Conservation (phyloP, 2,329 filamentous ascomycete species). For the Thelonectria olida region DNA sequence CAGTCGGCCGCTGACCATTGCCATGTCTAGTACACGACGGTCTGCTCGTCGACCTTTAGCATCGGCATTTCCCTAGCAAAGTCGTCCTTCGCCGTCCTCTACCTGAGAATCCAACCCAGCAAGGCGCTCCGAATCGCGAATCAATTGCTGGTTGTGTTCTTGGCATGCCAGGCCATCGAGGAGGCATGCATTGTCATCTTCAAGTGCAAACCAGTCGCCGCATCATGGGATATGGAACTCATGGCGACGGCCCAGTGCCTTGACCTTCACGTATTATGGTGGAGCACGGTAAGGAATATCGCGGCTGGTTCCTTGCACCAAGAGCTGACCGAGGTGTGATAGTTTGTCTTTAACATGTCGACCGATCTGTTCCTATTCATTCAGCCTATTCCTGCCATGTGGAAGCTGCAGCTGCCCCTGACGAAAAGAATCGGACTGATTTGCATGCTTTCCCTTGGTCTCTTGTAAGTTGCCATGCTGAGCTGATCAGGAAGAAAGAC, state of each 20-base stretch:
- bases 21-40: slow-evolving; percentile 25
- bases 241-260: slow-evolving; percentile 34
- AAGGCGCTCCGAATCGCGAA: slow-evolving; percentile 39
- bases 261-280: slow-evolving; percentile 44
- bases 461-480: slow-evolving; percentile 28
- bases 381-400: slow-evolving; percentile 50
- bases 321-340: background rate
- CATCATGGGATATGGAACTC: slow-evolving; percentile 37
- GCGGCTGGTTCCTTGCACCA: too few species aligned
- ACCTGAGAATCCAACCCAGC: slow-evolving; percentile 43
- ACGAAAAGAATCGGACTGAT: slow-evolving; percentile 41
- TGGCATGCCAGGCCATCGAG: slow-evolving; percentile 42
- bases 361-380: slow-evolving; percentile 49
- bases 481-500: background rate
- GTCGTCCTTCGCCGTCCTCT: slow-evolving; percentile 45
- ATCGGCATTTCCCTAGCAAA: slow-evolving; percentile 42
- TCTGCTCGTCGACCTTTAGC: slow-evolving; percentile 42
- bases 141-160: slow-evolving; percentile 39
- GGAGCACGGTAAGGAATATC: slow-evolving; percentile 40
- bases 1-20: background rate
- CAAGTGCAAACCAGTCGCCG: slow-evolving; percentile 39
- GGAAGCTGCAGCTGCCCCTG: slow-evolving; percentile 45
- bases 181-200: slow-evolving; percentile 42
- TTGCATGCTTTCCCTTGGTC: slow-evolving; percentile 41
- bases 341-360: slow-evolving; percentile 47